Conservation (phyloP, 2,329 filamentous ascomycete genomes). For the Cordyceps militaris region DNA sequence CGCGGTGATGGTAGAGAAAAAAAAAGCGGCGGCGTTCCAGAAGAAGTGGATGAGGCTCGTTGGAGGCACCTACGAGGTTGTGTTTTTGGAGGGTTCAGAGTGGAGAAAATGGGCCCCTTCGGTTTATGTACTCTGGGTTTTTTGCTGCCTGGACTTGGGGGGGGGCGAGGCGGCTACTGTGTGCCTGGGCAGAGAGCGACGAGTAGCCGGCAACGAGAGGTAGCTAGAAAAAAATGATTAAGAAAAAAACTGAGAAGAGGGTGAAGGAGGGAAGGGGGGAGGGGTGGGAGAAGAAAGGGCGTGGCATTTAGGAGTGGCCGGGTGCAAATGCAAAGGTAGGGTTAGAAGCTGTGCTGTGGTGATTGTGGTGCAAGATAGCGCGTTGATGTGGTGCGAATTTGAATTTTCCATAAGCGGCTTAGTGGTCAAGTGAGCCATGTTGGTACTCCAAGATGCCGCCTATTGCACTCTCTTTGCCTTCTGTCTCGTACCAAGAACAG, state of each 20-base stretch:
- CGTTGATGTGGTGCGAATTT: neutral
- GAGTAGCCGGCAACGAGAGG: constrained; percentile 6
- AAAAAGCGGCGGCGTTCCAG: constrained; percentile 14
- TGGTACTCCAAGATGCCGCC: too few relatives aligned
- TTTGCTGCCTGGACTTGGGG: constrained; percentile 3
- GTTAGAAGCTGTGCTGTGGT: neutral
- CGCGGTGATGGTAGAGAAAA: constrained; percentile 8
- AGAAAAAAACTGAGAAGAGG: neutral
- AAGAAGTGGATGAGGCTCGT: constrained; percentile 15
- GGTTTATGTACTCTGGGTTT: constrained; percentile 13
- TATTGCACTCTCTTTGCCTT: too few relatives aligned
- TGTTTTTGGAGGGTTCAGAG: constrained; percentile 15
- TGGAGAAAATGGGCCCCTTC: constrained; percentile 13
- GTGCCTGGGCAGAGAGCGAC: constrained; percentile 4
- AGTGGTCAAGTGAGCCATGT: too few relatives aligned
- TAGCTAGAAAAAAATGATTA: neutral
- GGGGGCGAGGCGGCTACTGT: constrained; percentile 4
- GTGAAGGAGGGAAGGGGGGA: neutral
- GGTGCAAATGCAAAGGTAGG: neutral
- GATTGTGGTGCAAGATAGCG: neutral
- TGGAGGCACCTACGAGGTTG: constrained; percentile 13
- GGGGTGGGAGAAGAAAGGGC: neutral
- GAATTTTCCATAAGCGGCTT: neutral
- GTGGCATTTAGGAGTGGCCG: neutral
- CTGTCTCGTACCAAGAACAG: too few relatives aligned